Evolutionary conservation across 148 eudicot genomes (phyloP).

Genomic region (Fallopia convolvulus): DNA sequence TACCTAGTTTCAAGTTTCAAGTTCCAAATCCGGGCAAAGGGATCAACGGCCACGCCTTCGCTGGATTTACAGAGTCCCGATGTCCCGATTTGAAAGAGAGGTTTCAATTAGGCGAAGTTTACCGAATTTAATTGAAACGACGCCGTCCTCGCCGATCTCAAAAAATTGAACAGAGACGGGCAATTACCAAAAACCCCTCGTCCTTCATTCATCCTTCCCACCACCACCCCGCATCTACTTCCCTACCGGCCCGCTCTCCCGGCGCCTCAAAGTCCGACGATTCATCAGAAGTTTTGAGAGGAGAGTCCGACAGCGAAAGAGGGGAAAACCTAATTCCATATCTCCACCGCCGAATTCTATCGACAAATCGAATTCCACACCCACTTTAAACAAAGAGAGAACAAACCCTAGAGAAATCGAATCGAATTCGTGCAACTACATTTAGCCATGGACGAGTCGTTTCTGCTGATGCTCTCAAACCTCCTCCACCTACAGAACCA

Average conservation of each 20-base stretch:
- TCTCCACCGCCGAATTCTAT: not conserved
- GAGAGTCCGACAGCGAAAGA: not conserved
- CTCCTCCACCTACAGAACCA: conserved; percentile 80
- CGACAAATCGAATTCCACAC: not conserved
- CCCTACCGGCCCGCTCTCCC: no score
- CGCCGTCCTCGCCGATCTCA: not conserved
- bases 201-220: no score
- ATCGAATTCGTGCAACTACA: not conserved
- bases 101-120: no score
- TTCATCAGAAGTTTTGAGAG: no score
- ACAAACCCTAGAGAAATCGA: not conserved
- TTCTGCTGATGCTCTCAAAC: conserved; percentile 66
- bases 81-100: no score
- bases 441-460: conserved; percentile 54
- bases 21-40: no score
- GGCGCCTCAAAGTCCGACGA: not conserved
- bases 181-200: no score
- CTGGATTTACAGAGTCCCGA: no score
- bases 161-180: no score
- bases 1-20: no score
- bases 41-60: no score
- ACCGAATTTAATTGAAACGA: not conserved
- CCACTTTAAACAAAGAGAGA: not conserved
- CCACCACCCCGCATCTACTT: no score
- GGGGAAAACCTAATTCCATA: not conserved